Conservation (phyloP, 164 flowering plant genomes). For the Umbilicus rupestris region DNA sequence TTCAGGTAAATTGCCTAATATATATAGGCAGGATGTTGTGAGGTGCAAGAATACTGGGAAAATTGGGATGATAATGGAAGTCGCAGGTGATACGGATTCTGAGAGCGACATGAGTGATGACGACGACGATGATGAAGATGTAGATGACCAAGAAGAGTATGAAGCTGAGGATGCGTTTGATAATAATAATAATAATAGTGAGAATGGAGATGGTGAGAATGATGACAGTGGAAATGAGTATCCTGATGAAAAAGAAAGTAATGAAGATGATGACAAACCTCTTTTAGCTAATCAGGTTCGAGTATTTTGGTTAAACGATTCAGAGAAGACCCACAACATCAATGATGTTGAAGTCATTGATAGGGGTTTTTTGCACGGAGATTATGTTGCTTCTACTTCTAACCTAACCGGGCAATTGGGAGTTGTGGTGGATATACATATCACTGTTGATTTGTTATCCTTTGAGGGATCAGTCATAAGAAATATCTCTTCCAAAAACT, state of each 20-base stretch:
- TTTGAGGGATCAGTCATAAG: slow-evolving; percentile 43
- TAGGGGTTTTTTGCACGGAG: slow-evolving; percentile 88
- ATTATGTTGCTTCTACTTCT: slow-evolving; percentile 70
- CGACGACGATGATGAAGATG: slow-evolving; percentile 33
- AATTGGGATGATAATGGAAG: slow-evolving; percentile 49
- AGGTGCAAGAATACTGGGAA: slow-evolving; percentile 25
- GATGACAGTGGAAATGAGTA: slow-evolving; percentile 16
- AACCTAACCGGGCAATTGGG: slow-evolving; percentile 91
- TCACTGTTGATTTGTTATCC: slow-evolving; percentile 60
- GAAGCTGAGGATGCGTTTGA: slow-evolving; percentile 41
- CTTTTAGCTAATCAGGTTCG: slow-evolving; percentile 69
- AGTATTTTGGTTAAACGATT: slow-evolving; percentile 75
- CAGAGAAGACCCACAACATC: slow-evolving; percentile 43
- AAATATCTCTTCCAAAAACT: slow-evolving; percentile 50
- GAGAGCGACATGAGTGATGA: slow-evolving; percentile 40
- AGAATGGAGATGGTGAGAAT: slow-evolving; percentile 16
- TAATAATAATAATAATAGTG: slow-evolving; percentile 28
- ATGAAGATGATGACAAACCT: slow-evolving; percentile 22
- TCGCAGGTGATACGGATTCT: slow-evolving; percentile 56
- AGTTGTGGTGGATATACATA: slow-evolving; percentile 69
- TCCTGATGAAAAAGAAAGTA: slow-evolving; percentile 15
- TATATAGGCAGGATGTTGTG: slow-evolving; percentile 82
- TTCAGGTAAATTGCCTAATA: slow-evolving; percentile 13
- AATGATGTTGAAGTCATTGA: slow-evolving; percentile 59
- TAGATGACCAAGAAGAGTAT: slow-evolving; percentile 25